Conservation (phyloP, 2,329 filamentous ascomycete genomes). For the Trichophyton simii region DNA sequence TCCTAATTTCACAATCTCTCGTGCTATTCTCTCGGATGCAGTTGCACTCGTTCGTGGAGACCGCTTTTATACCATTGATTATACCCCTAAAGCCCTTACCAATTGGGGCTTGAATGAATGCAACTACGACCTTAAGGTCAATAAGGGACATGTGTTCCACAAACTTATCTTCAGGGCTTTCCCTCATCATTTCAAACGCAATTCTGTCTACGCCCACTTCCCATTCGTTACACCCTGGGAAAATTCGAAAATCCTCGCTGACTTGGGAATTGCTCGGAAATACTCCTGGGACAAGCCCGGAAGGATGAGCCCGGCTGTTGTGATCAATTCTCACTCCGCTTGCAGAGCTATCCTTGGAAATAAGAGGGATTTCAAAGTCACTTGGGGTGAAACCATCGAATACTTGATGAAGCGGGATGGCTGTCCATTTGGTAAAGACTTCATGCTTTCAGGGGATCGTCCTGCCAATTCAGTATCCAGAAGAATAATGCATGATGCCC, state of each 20-base stretch:
- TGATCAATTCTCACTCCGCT: constrained; percentile 12
- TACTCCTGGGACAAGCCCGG: constrained; percentile 16
- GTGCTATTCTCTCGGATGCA: constrained; percentile 33
- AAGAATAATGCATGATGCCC: constrained; percentile 13
- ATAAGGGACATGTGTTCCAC: constrained; percentile 21
- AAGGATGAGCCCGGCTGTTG: constrained; percentile 8
- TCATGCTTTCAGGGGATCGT: constrained; percentile 17
- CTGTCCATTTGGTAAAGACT: constrained; percentile 14
- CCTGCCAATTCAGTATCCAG: constrained; percentile 12
- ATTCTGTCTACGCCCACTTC: constrained; percentile 19
- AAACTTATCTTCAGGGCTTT: constrained; percentile 20
- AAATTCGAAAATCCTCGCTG: constrained; percentile 18
- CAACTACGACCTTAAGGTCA: constrained; percentile 19
- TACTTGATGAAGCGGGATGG: constrained; percentile 13
- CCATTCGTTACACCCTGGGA: constrained; percentile 18
- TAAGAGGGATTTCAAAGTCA: constrained; percentile 17
- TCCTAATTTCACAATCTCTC: constrained; percentile 28
- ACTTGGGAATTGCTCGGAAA: constrained; percentile 13
- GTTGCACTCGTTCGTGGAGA: constrained; percentile 33
- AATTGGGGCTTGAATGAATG: constrained; percentile 31
- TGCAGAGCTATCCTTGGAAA: constrained; percentile 15
- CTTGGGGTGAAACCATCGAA: constrained; percentile 15
- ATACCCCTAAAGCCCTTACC: constrained; percentile 23
- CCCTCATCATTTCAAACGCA: constrained; percentile 18
- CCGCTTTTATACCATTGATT: constrained; percentile 27